Evolutionary conservation across 208 protist genomes (phyloP).

Genomic region (Wallacemonas sp.): DNA sequence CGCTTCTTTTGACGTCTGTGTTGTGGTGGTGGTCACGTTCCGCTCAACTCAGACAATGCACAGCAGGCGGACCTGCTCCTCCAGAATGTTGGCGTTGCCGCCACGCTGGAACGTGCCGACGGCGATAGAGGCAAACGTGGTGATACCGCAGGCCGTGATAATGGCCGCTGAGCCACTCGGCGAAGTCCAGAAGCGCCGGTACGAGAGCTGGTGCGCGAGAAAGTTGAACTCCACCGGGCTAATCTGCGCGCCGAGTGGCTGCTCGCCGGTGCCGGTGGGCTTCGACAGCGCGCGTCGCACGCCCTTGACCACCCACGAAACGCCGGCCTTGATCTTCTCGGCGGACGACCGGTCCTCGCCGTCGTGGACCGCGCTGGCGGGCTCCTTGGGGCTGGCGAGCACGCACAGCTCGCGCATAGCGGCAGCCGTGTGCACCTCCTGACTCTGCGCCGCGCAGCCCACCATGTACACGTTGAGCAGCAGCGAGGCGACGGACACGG

Average conservation of each 20-base stretch:
- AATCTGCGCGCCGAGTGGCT: not conserved
- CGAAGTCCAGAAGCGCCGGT: slow-evolving; percentile 34
- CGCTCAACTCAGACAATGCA: slow-evolving; percentile 3
- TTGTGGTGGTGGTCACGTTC: too few species aligned
- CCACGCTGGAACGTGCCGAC: slow-evolving; percentile 72
- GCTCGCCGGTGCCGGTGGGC: not conserved
- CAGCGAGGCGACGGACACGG: slow-evolving; percentile 31
- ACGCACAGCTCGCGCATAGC: slow-evolving; percentile 49
- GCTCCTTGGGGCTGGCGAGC: slow-evolving; percentile 19
- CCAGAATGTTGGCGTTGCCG: slow-evolving; percentile 69
- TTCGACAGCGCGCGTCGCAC: not conserved
- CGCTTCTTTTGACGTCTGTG: too few species aligned
- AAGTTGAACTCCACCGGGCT: slow-evolving; percentile 29
- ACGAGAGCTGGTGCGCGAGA: slow-evolving; percentile 32
- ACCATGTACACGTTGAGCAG: slow-evolving; percentile 36
- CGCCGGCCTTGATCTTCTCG: slow-evolving; percentile 7
- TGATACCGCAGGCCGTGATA: slow-evolving; percentile 22
- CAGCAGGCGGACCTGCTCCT: slow-evolving; percentile 48
- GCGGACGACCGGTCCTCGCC: not conserved
- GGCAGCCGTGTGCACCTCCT: slow-evolving; percentile 35
- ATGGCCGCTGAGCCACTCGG: slow-evolving; percentile 25
- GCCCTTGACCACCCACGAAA: not conserved
- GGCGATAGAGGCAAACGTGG: slow-evolving; percentile 30
- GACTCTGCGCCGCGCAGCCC: slow-evolving; percentile 8
- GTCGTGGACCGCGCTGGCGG: not conserved